Base-by-base conservation (phyloP, 352 stramenopile species). In the Saprolegnia parasitica region DNA sequence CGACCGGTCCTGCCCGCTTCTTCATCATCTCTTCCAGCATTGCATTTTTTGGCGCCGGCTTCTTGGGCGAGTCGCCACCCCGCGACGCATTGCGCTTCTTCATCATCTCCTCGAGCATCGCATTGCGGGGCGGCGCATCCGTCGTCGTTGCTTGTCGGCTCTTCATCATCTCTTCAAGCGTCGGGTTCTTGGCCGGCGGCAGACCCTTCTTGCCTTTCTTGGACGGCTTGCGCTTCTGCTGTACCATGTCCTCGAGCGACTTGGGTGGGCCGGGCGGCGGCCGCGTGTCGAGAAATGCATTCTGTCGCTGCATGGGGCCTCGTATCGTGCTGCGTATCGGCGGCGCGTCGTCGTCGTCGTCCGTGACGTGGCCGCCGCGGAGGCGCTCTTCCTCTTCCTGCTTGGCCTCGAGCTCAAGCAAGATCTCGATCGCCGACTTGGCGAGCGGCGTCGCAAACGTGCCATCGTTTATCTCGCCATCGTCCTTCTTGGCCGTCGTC, bases 391-490 rank as follows among this genome's bases (percentile, higher is more conserved):
- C 63, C 21, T 70, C 63, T 42, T 70, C 63, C n/a, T 52, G 42
- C 40, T 70, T 70, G 20, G 45, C 45, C 35, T 70, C 63, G 16
- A 70, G 54, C 18, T 70, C 63, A 11, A 46, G 45, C 20, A 70
- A 26, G 24, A 70, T 70, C 50, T 70, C 63, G 8, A 70, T 70
- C 46, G 63, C 50, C 32, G 63, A 70, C 47, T 70, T 70, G 21
- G 42, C 29, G 21, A 70, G 61, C 6, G 63, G 63, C 47, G 63
- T 61, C 46, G 18, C 23, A 23, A 62, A 70, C 47, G 63, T 70
- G 16, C 52, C 52, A 24, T 60, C 52, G 50, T 16, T 26, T 39
- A n/a, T 16, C 37, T 39, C 40, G 50, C 5, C 20, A 15, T 67
- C 46, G 40, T 42, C 39, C 29, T 70, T 35, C 23, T 24, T 61